A percentile compares a stretch with the other conserved stretches of the same genome.
Evolutionary conservation across 2,329 filamentous ascomycete genomes (phyloP).

Genomic region (Blastomyces percursus): DNA sequence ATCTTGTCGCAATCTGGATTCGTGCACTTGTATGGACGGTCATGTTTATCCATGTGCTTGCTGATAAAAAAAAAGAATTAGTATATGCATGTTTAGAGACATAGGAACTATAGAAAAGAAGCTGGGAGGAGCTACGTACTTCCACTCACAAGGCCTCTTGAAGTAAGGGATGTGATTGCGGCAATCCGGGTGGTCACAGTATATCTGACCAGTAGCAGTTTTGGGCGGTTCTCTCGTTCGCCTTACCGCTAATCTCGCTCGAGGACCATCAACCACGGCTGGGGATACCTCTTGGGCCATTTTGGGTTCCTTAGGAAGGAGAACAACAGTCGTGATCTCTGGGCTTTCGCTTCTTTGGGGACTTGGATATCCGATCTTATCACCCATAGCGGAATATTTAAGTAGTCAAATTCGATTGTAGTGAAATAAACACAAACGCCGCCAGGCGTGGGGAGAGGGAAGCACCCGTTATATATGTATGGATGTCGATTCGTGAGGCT

Average conservation of each 20-base stretch:
- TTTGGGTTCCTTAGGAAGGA: slow-evolving; percentile 25
- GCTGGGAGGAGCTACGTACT: slow-evolving; percentile 47
- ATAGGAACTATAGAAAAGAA: neutral
- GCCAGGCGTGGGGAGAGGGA: neutral
- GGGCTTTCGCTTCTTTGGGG: slow-evolving; percentile 36
- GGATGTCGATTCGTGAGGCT: neutral
- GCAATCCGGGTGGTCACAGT: slow-evolving; percentile 63
- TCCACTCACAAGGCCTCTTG: slow-evolving; percentile 83
- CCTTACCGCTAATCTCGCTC: slow-evolving; percentile 33
- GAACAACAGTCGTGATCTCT: slow-evolving; percentile 25
- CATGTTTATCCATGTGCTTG: slow-evolving; percentile 98
- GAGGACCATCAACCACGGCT: slow-evolving; percentile 25
- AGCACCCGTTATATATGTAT: neutral
- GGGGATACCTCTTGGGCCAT: slow-evolving; percentile 20
- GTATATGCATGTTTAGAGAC: neutral
- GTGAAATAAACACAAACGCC: neutral
- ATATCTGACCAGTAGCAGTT: slow-evolving; percentile 63
- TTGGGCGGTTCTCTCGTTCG: slow-evolving; percentile 43
- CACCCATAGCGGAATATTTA: slow-evolving; percentile 27
- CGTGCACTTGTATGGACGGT: slow-evolving; percentile 78
- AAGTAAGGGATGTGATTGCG: slow-evolving; percentile 55
- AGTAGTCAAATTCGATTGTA: neutral
- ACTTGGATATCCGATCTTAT: slow-evolving; percentile 34
- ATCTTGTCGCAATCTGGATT: slow-evolving; percentile 80
- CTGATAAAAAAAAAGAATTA: slow-evolving; percentile 35